phyloP scores from a whole-genome alignment of 805 yeast genomes.

The Wickerhamiella brachini region DNA sequence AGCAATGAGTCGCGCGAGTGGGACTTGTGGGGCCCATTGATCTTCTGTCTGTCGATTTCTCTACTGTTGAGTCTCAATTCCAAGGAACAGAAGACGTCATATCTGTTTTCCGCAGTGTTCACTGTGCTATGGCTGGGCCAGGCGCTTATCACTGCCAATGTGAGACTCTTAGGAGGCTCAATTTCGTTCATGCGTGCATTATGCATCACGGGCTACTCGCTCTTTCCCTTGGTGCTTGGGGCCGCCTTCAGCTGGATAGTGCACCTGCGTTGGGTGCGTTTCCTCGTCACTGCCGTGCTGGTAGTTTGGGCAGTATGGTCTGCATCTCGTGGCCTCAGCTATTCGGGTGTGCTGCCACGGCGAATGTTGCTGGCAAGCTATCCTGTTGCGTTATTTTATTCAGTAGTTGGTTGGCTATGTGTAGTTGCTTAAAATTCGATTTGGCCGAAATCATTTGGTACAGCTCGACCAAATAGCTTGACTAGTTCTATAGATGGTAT shows the following conservation, averaged over 20 bases:
- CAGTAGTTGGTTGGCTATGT: slow-evolving; percentile 51
- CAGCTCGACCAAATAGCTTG: no score
- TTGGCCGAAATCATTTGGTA: no score
- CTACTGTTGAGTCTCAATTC: slow-evolving; percentile 35
- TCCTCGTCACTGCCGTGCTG: slow-evolving; percentile 33
- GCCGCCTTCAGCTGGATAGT: slow-evolving; percentile 36
- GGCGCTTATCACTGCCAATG: slow-evolving; percentile 46
- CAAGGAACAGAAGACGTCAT: slow-evolving; percentile 31
- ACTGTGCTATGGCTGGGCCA: slow-evolving; percentile 50
- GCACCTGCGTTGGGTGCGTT: slow-evolving; percentile 35
- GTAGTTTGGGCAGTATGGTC: slow-evolving; percentile 53
- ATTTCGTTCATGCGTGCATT: slow-evolving; percentile 56
- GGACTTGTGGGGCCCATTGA: slow-evolving; percentile 51
- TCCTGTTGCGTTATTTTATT: slow-evolving; percentile 51
- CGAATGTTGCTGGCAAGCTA: slow-evolving; percentile 48
- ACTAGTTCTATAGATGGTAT: no score
- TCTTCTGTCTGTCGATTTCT: slow-evolving; percentile 44
- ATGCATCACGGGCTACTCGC: slow-evolving; percentile 55
- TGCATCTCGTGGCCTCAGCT: slow-evolving; percentile 44
- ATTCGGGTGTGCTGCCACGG: slow-evolving; percentile 50
- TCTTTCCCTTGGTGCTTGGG: slow-evolving; percentile 50
- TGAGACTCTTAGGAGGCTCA: slow-evolving; percentile 46
- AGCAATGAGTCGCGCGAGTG: slow-evolving; percentile 19
- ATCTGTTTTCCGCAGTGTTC: slow-evolving; percentile 52
- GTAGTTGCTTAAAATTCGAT: slow-evolving; percentile 42